These are phyloP conservation scores for Hevea brasiliensis DNA, from an alignment of 345 rosid genomes.

Conservation along the genomic window DNA sequence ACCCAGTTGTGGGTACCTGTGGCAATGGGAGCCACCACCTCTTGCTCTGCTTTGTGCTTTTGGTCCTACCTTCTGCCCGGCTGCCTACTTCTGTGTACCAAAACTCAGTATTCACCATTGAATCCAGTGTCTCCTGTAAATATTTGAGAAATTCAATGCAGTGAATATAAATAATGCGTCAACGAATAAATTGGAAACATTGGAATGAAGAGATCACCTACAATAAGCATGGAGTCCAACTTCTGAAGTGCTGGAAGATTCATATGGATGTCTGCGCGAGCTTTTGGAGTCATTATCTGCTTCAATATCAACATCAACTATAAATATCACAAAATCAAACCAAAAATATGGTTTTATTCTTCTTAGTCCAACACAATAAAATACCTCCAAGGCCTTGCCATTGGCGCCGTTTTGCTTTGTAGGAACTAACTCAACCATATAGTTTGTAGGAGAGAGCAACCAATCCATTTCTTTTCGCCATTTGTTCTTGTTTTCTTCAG, in stretches of 20 bases:
- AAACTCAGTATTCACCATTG: too few relatives aligned
- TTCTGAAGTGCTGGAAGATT: too few relatives aligned
- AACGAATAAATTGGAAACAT: not conserved
- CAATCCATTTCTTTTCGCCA: too few relatives aligned
- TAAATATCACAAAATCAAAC: constrained; percentile 19
- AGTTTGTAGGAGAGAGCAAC: constrained; percentile 90
- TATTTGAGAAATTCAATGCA: too few relatives aligned
- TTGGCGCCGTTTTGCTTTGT: constrained; percentile 79
- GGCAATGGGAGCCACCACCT: constrained; percentile 98
- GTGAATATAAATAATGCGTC: not conserved
- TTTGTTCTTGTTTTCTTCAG: constrained; percentile 68
- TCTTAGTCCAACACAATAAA: constrained; percentile 1
- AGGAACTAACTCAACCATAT: constrained; percentile 95
- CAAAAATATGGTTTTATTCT: not conserved
- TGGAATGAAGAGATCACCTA: constrained; percentile 44
- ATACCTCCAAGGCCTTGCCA: constrained; percentile 82
- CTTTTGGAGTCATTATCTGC: too few relatives aligned
- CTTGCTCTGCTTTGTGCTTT: constrained; percentile 69
- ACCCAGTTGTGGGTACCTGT: constrained; percentile 75
- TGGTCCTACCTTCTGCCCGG: too few relatives aligned
- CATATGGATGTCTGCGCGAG: too few relatives aligned
- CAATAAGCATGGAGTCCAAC: constrained; percentile 91
- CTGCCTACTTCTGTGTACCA: too few relatives aligned
- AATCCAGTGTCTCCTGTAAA: constrained; percentile 73
- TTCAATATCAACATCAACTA: constrained; percentile 27